Evolutionary conservation across 2,329 filamentous ascomycete species (phyloP), one percentile per base, ranked within the genome.

Genomic region (Diaporthe batatas): DNA sequence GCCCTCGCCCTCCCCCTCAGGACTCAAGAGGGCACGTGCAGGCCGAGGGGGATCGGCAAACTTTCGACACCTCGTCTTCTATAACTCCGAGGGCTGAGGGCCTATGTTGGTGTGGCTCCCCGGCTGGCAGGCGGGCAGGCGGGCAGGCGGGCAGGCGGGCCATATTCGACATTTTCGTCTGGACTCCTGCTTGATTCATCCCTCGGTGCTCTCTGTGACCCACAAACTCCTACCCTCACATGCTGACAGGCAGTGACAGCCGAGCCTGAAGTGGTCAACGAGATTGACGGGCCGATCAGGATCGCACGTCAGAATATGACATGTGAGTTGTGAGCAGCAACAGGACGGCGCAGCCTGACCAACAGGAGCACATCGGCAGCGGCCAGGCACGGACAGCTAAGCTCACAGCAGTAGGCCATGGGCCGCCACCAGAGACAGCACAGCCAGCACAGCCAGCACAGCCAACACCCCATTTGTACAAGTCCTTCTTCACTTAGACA

Each of bases 221-320:
- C 29, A 34, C 59, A 12, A 65, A 65, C 29, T 51, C 44, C 21
- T 39, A 51, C 44, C 44, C 62, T 25, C 21, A 39, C 44, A 18
- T 51, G 51, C 62, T 67, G 62, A 53, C 62, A 67, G 32, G 47
- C 62, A 47, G 53, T 67, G 62, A 53, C 62, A 67, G 32, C 62
- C 62, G 62, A 67, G n/a, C 32, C 47, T 67, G 47, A 67, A 47
- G 62, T 53, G 62, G 32, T 67, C 47, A 53, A 67, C 62, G 51
- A 67, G 62, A 67, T 67, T 67, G 62, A 67, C 62, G 53, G 62
- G n/a, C 51, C 62, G 62, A 53, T 67, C 39, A 36, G 62, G 47
- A 67, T 67, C 62, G 62, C 62, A 67, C 44, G 47, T 67, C 62
- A 53, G 32, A 5, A 53, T 53, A 29, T 67, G 32, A 67, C 32